Conservation (phyloP, 108 stramenopile species). For the Pelagomonas calceolata region DNA sequence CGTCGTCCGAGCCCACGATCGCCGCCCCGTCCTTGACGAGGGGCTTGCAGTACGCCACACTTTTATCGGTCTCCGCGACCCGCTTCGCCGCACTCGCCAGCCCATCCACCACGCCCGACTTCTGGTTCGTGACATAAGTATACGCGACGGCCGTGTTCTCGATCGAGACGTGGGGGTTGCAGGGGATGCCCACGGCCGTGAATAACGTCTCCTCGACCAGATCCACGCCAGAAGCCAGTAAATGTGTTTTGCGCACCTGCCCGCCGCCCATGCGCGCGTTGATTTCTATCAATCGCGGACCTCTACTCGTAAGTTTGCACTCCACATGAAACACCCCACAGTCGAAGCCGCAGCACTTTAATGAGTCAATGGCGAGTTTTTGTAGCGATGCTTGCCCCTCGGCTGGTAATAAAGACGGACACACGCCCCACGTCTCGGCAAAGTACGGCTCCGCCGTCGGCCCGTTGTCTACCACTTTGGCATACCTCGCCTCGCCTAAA, state of each 20-base stretch:
- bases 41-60: not conserved
- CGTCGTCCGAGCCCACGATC: not conserved
- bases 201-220: slow-evolving; percentile 9
- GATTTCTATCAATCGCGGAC: slow-evolving; percentile 10
- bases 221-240: not conserved
- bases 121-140: not conserved
- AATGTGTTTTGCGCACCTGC: slow-evolving; percentile 5
- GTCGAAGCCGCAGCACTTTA: slow-evolving; percentile 9
- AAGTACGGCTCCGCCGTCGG: slow-evolving; percentile 10
- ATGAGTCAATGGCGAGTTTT: not conserved
- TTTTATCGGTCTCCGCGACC: not conserved
- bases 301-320: slow-evolving; percentile 8
- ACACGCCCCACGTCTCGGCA: slow-evolving; percentile 7
- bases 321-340: slow-evolving; percentile 12
- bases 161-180: not conserved
- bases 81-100: not conserved
- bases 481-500: not conserved
- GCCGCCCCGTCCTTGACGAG: not conserved
- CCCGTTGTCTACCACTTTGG: slow-evolving; percentile 9
- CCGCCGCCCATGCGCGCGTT: slow-evolving; percentile 16
- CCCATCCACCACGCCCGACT: not conserved
- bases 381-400: slow-evolving; percentile 3
- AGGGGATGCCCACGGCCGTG: slow-evolving; percentile 9
- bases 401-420: not conserved
- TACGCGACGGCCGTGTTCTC: not conserved